Base-by-base conservation (phyloP, 805 yeast genomes). In the Dipodascopsis uninucleata region DNA sequence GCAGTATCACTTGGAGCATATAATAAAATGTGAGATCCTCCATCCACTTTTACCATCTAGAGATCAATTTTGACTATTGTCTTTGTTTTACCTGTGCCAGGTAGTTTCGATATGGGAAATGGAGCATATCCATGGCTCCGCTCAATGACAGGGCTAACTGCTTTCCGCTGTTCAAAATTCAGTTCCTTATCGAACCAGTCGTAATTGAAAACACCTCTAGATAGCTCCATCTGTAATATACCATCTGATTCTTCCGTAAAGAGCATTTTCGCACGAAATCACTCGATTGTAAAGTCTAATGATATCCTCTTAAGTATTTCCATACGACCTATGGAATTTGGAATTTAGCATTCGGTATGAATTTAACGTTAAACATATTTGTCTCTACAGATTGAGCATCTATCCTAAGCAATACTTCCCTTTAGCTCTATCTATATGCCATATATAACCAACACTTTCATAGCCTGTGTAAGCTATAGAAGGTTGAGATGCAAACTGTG, bases 1-100 rank as follows among this genome's bases (percentile, higher is more conserved):
- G 55, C 55, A 3, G 53, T 45, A 24, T 50, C 53, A 26, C 52
- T 46, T 3, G 55, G 55, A 3, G 55, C 53, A 32, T 52, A 50
- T 10, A 50, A 32, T 10, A 50, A 31, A 14, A 50, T 36, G 33
- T 47, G 48, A 22, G 39, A 20, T 17, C 18, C 12, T 8, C 34
- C 23, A 6, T 20, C 22, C 24, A 12, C 26, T 20, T 31, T 41
- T 18, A 50, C 20, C 5, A 50, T 38, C 34, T 50, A 52, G 7
- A 50, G 45, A 3, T 51, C 52, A 7, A 47, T 26, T 29, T 50
- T 52, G n/a, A 48, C 53, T 10, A 50, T 43, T 1, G 55, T 50
- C 28, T 47, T 50, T 10, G 55, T 50, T 37, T 49, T 49, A 23
- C 53, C 53, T 5, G 53, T 49, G 5, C 53, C 53, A 2, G 53